These are phyloP conservation scores for Gastrodia elata DNA, from an alignment of 106 monocot species.

Conservation along the genomic window DNA sequence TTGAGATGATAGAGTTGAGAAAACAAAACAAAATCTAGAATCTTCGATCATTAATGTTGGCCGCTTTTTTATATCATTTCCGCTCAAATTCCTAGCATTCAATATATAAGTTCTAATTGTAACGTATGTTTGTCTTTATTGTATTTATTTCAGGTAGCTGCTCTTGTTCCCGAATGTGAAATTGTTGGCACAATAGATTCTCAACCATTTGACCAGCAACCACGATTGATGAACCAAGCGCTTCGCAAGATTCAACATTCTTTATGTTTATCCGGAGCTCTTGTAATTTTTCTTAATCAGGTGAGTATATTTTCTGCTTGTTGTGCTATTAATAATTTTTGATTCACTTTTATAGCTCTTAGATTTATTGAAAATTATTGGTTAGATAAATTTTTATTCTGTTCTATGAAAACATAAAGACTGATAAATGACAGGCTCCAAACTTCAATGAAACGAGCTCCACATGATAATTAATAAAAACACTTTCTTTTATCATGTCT, in stretches of 20 bases:
- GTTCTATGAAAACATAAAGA: background rate
- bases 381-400: background rate
- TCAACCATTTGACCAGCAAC: conserved; percentile 32
- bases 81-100: background rate
- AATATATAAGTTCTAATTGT: background rate
- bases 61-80: background rate
- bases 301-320: conserved; percentile 18
- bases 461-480: too few relatives aligned
- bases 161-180: conserved; percentile 69
- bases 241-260: conserved; percentile 81
- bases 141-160: conserved; percentile 55
- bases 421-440: too few relatives aligned
- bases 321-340: background rate
- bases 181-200: conserved; percentile 31
- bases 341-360: background rate
- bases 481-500: too few relatives aligned
- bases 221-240: conserved; percentile 60
- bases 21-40: background rate
- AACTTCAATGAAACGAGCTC: too few relatives aligned
- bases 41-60: background rate
- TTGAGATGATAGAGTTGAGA: background rate
- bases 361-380: background rate
- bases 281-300: conserved; percentile 88
- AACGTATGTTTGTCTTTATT: background rate
- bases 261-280: conserved; percentile 44